Conservation (phyloP, 202 grass and related monocot species). For the Panicum virgatum region DNA sequence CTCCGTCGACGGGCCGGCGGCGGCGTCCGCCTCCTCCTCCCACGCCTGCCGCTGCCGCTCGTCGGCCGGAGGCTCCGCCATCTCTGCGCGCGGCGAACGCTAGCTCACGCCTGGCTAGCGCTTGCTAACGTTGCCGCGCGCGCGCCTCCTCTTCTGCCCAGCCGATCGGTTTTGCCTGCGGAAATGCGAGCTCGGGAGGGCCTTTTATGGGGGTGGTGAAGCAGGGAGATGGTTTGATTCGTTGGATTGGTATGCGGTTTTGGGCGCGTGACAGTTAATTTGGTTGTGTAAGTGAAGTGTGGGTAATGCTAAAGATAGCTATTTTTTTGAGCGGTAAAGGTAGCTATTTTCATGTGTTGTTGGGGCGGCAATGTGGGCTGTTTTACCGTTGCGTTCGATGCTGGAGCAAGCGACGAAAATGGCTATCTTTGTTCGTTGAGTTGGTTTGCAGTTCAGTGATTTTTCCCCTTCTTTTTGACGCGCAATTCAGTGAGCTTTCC, state of each 20-base stretch:
- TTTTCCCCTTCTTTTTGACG: too few species aligned
- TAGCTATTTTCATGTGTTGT: neutral
- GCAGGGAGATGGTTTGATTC: neutral
- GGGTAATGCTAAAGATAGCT: neutral
- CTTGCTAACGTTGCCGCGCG: slow-evolving; percentile 4
- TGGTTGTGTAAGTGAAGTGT: neutral
- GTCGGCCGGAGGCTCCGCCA: slow-evolving; percentile 1
- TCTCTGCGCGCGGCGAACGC: neutral
- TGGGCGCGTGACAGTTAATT: neutral
- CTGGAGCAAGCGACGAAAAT: neutral
- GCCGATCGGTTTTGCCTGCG: neutral
- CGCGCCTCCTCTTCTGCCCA: neutral
- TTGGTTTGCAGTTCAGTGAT: neutral
- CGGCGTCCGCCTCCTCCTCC: neutral
- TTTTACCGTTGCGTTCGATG: neutral
- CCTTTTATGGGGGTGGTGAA: neutral
- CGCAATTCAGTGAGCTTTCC: too few species aligned
- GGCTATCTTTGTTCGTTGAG: neutral
- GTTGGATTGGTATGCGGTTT: neutral
- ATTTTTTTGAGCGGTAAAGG: neutral
- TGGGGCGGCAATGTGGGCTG: neutral
- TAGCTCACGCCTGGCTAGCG: neutral
- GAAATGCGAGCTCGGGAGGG: neutral
- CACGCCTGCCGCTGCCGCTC: neutral
- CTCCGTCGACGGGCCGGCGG: slow-evolving; percentile 13